These are phyloP conservation scores for Cladosporium sp. DNA, from an alignment of 2,329 filamentous ascomycete species.

Conservation along the genomic window DNA sequence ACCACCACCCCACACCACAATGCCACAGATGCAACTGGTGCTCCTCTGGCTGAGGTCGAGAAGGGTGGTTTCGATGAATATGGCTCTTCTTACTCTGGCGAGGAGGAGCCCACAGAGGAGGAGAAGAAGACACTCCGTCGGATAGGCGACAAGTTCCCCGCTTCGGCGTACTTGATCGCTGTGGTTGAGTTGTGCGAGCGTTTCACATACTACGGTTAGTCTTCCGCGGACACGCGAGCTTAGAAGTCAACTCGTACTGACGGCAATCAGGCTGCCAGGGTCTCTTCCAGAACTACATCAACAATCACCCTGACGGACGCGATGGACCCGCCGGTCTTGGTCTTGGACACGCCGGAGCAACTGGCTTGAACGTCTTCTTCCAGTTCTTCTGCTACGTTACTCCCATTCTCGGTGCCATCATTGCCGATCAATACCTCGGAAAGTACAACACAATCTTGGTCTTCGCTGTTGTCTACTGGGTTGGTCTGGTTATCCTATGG, in stretches of 20 bases:
- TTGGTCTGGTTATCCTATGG: constrained; percentile 69
- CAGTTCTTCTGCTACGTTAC: constrained; percentile 54
- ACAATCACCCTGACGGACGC: constrained; percentile 42
- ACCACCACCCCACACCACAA: background rate
- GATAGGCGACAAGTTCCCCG: constrained; percentile 50
- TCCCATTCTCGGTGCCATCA: constrained; percentile 50
- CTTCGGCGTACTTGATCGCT: constrained; percentile 51
- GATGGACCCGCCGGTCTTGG: constrained; percentile 46
- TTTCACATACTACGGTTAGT: constrained; percentile 39
- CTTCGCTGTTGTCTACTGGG: constrained; percentile 64
- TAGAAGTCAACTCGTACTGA: background rate
- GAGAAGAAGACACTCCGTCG: constrained; percentile 48
- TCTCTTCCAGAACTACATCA: constrained; percentile 55
- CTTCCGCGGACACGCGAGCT: constrained; percentile 23
- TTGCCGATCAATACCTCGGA: constrained; percentile 69
- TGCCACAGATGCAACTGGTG: constrained; percentile 17
- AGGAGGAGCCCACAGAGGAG: constrained; percentile 45
- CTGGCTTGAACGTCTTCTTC: constrained; percentile 50
- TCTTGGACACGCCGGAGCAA: constrained; percentile 46
- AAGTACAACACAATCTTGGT: constrained; percentile 71
- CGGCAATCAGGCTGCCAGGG: constrained; percentile 32
- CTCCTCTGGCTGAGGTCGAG: constrained; percentile 10
- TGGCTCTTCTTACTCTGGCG: constrained; percentile 32
- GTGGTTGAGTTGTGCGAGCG: constrained; percentile 54
- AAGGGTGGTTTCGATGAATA: constrained; percentile 19